A percentile compares a stretch with the other conserved stretches of the same genome.
Evolutionary conservation across 2,329 filamentous ascomycete genomes (phyloP).

Genomic region (Gnomoniopsis smithogilvyi): DNA sequence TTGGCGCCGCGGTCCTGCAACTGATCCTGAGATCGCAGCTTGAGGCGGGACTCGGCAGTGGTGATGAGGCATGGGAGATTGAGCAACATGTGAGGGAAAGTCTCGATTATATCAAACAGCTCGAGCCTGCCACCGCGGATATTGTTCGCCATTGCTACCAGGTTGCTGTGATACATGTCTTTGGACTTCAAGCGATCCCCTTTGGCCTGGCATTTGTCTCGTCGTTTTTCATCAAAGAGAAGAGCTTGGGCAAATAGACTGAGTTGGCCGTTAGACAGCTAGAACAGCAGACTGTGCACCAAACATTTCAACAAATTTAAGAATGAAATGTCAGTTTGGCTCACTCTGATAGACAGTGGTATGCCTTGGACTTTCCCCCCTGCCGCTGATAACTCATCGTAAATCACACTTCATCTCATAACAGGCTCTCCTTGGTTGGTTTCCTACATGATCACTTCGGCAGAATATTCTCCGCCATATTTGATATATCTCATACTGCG

Average conservation of each 20-base stretch:
- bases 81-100: constrained; percentile 67
- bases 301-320: no score
- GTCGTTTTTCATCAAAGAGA: constrained; percentile 55
- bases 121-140: constrained; percentile 57
- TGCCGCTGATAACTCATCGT: no score
- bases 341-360: no score
- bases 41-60: constrained; percentile 47
- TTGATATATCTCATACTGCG: no score
- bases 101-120: constrained; percentile 62
- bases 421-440: no score
- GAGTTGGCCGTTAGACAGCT: no score
- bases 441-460: no score
- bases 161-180: constrained; percentile 36
- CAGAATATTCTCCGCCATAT: no score
- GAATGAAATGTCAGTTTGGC: no score
- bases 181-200: constrained; percentile 36
- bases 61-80: constrained; percentile 60
- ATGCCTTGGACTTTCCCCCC: no score
- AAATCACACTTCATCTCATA: no score
- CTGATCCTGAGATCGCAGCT: constrained; percentile 60
- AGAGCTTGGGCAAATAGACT: constrained; percentile 39
- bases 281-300: no score
- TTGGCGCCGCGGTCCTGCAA: constrained; percentile 70
- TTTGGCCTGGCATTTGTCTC: constrained; percentile 35
- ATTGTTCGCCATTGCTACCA: constrained; percentile 68